phyloP scores from a whole-genome alignment of 2,329 filamentous ascomycete genomes.

The Huntiella savannae region DNA sequence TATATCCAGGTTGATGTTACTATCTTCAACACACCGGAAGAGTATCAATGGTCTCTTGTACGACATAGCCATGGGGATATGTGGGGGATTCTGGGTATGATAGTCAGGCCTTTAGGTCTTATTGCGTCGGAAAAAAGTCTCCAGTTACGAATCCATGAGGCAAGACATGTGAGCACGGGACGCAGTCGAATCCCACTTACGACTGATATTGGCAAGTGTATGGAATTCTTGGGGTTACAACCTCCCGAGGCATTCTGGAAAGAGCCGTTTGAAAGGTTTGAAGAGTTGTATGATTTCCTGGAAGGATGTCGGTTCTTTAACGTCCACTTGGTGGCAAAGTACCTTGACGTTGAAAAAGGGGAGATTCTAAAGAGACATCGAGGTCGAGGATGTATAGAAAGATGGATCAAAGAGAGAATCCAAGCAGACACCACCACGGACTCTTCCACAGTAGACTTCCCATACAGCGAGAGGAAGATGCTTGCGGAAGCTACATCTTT shows the following conservation, averaged over 20 bases:
- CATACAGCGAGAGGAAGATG: neutral
- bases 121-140: constrained; percentile 44
- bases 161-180: constrained; percentile 40
- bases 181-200: constrained; percentile 41
- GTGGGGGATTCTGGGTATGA: constrained; percentile 44
- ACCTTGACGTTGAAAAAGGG: no score
- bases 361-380: no score
- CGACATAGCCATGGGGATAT: constrained; percentile 53
- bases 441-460: no score
- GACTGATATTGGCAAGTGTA: constrained; percentile 30
- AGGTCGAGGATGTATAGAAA: no score
- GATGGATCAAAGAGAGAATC: no score
- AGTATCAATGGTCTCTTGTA: constrained; percentile 45
- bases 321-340: constrained; percentile 13
- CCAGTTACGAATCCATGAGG: constrained; percentile 46
- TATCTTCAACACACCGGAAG: constrained; percentile 24
- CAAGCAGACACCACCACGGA: no score
- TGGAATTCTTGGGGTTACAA: constrained; percentile 45
- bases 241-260: constrained; percentile 26
- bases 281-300: constrained; percentile 6
- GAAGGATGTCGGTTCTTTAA: constrained; percentile 31
- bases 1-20: constrained; percentile 51
- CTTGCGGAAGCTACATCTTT: neutral
- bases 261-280: constrained; percentile 31
- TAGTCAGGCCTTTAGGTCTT: constrained; percentile 45